Percentiles rank a stretch among this genome's conserved stretches.
phyloP scores from a whole-genome alignment of 2,329 filamentous ascomycete genomes.

The Aureobasidium zeae region DNA sequence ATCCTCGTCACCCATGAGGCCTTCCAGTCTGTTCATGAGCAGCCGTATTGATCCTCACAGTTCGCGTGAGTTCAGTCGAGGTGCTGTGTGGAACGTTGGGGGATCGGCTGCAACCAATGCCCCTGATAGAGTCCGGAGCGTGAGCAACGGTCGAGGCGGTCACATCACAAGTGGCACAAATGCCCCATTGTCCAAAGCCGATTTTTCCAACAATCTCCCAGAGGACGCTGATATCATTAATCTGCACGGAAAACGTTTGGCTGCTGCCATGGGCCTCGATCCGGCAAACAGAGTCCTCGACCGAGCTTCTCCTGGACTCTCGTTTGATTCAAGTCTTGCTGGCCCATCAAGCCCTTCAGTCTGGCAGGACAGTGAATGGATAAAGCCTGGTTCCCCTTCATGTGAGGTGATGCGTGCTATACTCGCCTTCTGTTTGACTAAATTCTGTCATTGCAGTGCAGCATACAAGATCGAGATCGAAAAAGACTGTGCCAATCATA shows the following conservation, averaged over 20 bases:
- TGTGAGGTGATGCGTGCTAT: slow-evolving; percentile 18
- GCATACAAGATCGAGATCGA: slow-evolving; percentile 25
- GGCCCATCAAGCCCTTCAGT: slow-evolving; percentile 14
- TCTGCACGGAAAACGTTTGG: slow-evolving; percentile 64
- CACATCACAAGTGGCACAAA: slow-evolving; percentile 62
- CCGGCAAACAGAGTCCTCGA: slow-evolving; percentile 55
- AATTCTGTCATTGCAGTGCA: slow-evolving; percentile 17
- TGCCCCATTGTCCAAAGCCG: slow-evolving; percentile 54
- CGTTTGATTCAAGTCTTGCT: background rate
- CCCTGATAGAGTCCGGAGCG: slow-evolving; percentile 29
- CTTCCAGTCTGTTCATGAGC: slow-evolving; percentile 7
- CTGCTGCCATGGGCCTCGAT: slow-evolving; percentile 72
- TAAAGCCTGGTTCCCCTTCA: slow-evolving; percentile 17
- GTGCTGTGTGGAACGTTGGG: slow-evolving; percentile 68
- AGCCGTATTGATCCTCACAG: slow-evolving; percentile 3
- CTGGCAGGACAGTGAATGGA: slow-evolving; percentile 38
- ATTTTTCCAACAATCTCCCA: slow-evolving; percentile 38
- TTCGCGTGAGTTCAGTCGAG: slow-evolving; percentile 45
- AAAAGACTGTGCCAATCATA: slow-evolving; percentile 51
- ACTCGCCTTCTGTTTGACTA: slow-evolving; percentile 18
- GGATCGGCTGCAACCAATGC: slow-evolving; percentile 54
- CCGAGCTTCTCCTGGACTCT: background rate
- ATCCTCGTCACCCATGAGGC: background rate
- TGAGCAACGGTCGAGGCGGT: slow-evolving; percentile 53
- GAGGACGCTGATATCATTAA: slow-evolving; percentile 53